Percentiles rank a stretch among this genome's conserved stretches.
These are phyloP conservation scores for Elongisporangium prolatum DNA, from an alignment of 352 stramenopile genomes.

Conservation along the genomic window DNA sequence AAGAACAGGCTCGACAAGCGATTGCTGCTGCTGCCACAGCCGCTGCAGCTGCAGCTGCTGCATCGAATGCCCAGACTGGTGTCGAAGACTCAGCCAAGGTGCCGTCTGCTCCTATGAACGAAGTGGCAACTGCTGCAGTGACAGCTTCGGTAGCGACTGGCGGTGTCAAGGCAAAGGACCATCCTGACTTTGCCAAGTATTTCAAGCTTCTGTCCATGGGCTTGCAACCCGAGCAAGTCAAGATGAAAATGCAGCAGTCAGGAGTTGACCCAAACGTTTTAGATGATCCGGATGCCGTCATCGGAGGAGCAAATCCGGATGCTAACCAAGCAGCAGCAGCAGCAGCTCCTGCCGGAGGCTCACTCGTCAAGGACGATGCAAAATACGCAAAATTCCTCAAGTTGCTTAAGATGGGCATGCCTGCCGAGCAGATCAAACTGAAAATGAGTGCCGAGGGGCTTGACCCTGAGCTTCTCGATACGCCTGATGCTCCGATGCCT, in stretches of 20 bases:
- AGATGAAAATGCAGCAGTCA: constrained; percentile 82
- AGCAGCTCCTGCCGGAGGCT: constrained; percentile 3
- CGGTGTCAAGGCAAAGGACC: constrained; percentile 55
- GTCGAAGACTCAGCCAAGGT: not conserved
- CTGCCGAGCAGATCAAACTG: constrained; percentile 90
- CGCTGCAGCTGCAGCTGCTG: constrained; percentile 4
- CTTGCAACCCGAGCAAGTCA: constrained; percentile 73
- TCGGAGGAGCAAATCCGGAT: constrained; percentile 29
- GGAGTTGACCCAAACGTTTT: constrained; percentile 63
- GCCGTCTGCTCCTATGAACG: constrained; percentile 14
- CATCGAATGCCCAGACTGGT: constrained; percentile 1
- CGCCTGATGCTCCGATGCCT: constrained; percentile 74
- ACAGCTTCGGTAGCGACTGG: constrained; percentile 8
- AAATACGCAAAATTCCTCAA: constrained; percentile 96
- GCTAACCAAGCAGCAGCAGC: constrained; percentile 1
- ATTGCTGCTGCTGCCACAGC: constrained; percentile 11
- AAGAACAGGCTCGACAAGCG: constrained; percentile 37
- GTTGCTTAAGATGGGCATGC: constrained; percentile 94
- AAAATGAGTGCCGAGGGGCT: constrained; percentile 93
- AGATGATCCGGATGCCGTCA: constrained; percentile 61
- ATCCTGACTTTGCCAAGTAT: constrained; percentile 75
- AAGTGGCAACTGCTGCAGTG: constrained; percentile 22
- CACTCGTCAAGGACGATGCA: constrained; percentile 67
- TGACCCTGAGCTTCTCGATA: constrained; percentile 89
- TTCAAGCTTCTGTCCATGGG: constrained; percentile 85